Conservation (phyloP, 1,139 yeast genomes). For the Yamadazyma friedrichii region DNA sequence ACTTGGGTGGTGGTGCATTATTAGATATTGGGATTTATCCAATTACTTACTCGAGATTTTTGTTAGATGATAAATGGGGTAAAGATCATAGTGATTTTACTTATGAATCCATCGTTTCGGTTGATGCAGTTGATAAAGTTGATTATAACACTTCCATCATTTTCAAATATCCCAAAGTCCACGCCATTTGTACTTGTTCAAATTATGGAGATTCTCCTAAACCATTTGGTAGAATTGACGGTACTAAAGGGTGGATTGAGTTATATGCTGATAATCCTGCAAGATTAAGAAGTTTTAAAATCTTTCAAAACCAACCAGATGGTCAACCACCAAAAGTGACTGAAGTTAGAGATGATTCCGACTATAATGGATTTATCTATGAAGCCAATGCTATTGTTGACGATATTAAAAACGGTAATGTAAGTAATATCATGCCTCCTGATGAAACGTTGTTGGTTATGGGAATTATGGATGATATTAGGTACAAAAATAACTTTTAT, state of each 20-base stretch:
- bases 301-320: constrained; percentile 20
- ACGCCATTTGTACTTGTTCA: constrained; percentile 36
- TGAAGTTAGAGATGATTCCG: constrained; percentile 28
- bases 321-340: constrained; percentile 17
- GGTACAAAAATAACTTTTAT: constrained; percentile 38
- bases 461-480: constrained; percentile 43
- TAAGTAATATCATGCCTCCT: constrained; percentile 37
- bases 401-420: constrained; percentile 37
- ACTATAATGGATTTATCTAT: constrained; percentile 45
- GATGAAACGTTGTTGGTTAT: constrained; percentile 44
- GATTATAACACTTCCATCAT: constrained; percentile 37
- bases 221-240: constrained; percentile 37
- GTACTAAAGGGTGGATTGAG: constrained; percentile 36
- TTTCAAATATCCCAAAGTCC: constrained; percentile 30
- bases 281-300: constrained; percentile 26
- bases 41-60: constrained; percentile 45
- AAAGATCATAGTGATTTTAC: constrained; percentile 26
- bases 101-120: constrained; percentile 29
- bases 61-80: constrained; percentile 35
- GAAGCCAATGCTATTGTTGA: constrained; percentile 53
- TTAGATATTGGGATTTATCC: constrained; percentile 62
- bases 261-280: constrained; percentile 38
- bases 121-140: constrained; percentile 31
- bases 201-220: constrained; percentile 27
- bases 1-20: constrained; percentile 59